Evolutionary conservation across 352 stramenopile genomes (phyloP).

Genomic region (Phytopythium litorale): DNA sequence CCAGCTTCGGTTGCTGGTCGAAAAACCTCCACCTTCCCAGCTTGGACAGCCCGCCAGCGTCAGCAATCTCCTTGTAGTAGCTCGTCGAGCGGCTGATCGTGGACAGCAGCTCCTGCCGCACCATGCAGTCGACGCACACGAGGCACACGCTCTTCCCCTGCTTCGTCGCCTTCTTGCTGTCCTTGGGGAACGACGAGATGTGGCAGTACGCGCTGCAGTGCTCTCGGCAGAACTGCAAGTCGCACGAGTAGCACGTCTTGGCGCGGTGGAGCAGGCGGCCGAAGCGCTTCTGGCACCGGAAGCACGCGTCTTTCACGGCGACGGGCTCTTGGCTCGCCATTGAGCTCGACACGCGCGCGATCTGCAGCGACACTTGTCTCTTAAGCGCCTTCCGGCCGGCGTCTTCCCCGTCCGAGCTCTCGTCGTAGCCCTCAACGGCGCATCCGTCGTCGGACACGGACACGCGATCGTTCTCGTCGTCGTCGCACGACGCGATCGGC

Average conservation of each 20-base stretch:
- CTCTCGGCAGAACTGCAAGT: slow-evolving; percentile 39
- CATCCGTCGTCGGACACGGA: slow-evolving; percentile 7
- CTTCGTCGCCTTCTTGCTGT: slow-evolving; percentile 5
- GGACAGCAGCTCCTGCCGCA: slow-evolving; percentile 46
- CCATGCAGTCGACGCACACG: slow-evolving; percentile 50
- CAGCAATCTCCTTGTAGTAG: slow-evolving; percentile 29
- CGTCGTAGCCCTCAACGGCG: slow-evolving; percentile 4
- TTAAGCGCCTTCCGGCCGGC: not conserved
- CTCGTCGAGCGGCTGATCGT: slow-evolving; percentile 18
- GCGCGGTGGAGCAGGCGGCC: slow-evolving; percentile 37
- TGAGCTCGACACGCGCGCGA: not conserved
- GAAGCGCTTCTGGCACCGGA: slow-evolving; percentile 40
- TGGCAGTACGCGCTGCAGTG: slow-evolving; percentile 35
- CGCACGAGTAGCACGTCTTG: slow-evolving; percentile 47
- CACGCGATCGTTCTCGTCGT: slow-evolving; percentile 14
- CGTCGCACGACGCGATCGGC: slow-evolving; percentile 12
- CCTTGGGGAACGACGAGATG: slow-evolving; percentile 17
- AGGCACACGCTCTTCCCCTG: slow-evolving; percentile 13
- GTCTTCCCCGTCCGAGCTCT: not conserved
- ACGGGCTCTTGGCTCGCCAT: not conserved
- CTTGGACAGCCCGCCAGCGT: slow-evolving; percentile 42
- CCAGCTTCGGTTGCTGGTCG: slow-evolving; percentile 36
- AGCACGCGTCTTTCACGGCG: slow-evolving; percentile 18
- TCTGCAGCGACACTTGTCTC: not conserved
- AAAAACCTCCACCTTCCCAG: slow-evolving; percentile 58